Base-by-base conservation (phyloP, 2,329 filamentous ascomycete species). In the Tolypocladium cylindrosporum region DNA sequence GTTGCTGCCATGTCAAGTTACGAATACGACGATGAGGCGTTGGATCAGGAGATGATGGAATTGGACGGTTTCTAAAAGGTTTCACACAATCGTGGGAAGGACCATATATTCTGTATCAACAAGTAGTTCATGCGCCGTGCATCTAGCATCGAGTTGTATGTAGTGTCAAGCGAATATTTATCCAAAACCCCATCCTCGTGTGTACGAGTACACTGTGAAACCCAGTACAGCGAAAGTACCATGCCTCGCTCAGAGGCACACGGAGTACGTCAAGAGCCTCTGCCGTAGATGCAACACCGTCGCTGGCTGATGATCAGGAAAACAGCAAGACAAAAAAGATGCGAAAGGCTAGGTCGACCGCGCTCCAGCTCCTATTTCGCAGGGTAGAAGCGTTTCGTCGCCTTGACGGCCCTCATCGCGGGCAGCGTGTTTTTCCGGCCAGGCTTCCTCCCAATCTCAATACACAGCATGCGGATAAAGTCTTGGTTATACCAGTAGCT, bases 401-500 rank as follows among this genome's bases (percentile, higher is more conserved):
- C 68, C 70, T 87, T 88, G 9, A 79, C 72, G 13, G 83, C 84
- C 63, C 80, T 78, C 77, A 88, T 81, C 8, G 76, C 77, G 1
- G 79, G 78, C 54, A 88, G 65, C 1, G 82, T 79, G 62, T 81
- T 72, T 3, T 81, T 77, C 63, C 82, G 85, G 0, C 93, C 92
- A 6, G 84, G 81, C 63, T 79, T 79, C 61, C 93, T 79, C 3
- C 92, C 92, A 64, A 95, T 86, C 73, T 99, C 94, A 39, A 93
- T 79, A 50, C 95, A 95, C 55, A 97, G 74, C 77, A 97, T 87
- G 51, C 92, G 79, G n/a, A 96, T 86, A 70, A 99, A 92, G 69
- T 97, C 94, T 36, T 79, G 83, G 65, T 89, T 86, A 2, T 85
- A 81, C 94, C 94, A 99, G 72, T 99, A 99, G 69, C 89, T 93